phyloP scores from a whole-genome alignment of 1,284 basidiomycete genomes.

The Fomitopsis schrenkii region DNA sequence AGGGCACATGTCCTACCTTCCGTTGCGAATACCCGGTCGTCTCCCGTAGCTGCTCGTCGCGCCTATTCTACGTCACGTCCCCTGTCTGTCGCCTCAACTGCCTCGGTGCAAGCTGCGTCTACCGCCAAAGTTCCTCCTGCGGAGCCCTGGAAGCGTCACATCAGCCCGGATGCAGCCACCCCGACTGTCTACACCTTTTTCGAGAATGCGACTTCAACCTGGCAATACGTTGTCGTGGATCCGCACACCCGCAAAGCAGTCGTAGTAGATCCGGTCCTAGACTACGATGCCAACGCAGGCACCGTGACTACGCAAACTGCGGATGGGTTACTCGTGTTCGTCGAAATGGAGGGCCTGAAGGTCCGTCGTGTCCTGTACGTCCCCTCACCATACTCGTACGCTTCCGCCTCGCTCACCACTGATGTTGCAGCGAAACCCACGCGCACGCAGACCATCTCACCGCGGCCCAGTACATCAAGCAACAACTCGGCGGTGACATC shows the following conservation, averaged over 20 bases:
- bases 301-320: conserved; percentile 31
- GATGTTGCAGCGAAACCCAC: conserved; percentile 32
- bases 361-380: conserved; percentile 32
- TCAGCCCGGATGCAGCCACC: conserved; percentile 18
- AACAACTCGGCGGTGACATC: conserved; percentile 24
- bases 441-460: conserved; percentile 41
- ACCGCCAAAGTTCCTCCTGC: conserved; percentile 12
- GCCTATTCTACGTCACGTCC: neutral
- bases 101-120: neutral
- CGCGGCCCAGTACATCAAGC: conserved; percentile 35
- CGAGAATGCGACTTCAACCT: conserved; percentile 29
- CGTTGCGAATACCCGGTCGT: neutral
- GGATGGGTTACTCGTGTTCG: conserved; percentile 31
- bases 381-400: neutral
- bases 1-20: neutral
- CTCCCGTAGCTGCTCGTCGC: neutral
- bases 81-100: neutral
- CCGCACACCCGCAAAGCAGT: conserved; percentile 28
- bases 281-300: conserved; percentile 34
- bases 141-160: conserved; percentile 22
- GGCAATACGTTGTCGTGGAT: conserved; percentile 36
- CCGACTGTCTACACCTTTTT: conserved; percentile 30
- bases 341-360: conserved; percentile 27
- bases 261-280: conserved; percentile 35
- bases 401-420: neutral